A percentile compares a stretch with the other conserved stretches of the same genome.
These are phyloP conservation scores for Pichia nanzhaoensis DNA, from an alignment of 805 yeast species.

Conservation along the genomic window DNA sequence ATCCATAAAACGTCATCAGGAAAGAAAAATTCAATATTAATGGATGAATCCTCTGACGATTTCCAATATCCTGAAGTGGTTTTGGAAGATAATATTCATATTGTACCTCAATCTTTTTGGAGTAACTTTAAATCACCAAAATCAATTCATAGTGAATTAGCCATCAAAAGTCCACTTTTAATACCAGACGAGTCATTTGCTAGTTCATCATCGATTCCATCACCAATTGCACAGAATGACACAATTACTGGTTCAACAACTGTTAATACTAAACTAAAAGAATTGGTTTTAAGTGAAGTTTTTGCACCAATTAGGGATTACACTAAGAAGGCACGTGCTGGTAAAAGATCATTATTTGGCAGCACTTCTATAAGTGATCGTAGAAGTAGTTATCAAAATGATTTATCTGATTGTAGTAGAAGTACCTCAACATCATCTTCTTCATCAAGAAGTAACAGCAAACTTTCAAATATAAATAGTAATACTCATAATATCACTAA, in stretches of 20 bases:
- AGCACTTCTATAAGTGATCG: not conserved
- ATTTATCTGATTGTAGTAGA: not conserved
- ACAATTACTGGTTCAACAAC: conserved; percentile 49
- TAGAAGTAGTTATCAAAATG: conserved; percentile 5
- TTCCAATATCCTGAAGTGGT: conserved; percentile 66
- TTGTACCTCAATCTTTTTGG: conserved; percentile 78
- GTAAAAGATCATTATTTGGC: conserved; percentile 5
- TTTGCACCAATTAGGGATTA: conserved; percentile 46
- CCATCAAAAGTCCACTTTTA: not conserved
- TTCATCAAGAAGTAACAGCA: not conserved
- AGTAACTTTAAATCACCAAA: conserved; percentile 36
- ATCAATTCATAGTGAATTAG: not conserved
- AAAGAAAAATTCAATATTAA: conserved; percentile 2
- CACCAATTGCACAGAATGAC: not conserved
- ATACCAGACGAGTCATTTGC: not conserved
- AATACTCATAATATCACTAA: no score
- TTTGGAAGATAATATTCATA: conserved; percentile 85
- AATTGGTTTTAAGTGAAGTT: conserved; percentile 64
- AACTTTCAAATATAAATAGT: conserved; percentile 8
- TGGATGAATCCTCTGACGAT: conserved; percentile 5
- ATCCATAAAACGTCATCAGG: not conserved
- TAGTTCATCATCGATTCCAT: not conserved
- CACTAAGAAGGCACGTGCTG: conserved; percentile 17
- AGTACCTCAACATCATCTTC: conserved; percentile 3
- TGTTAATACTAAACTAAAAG: conserved; percentile 65